phyloP scores from a whole-genome alignment of 371 early-diverging fungal species.

The Rhizopus delemar region DNA sequence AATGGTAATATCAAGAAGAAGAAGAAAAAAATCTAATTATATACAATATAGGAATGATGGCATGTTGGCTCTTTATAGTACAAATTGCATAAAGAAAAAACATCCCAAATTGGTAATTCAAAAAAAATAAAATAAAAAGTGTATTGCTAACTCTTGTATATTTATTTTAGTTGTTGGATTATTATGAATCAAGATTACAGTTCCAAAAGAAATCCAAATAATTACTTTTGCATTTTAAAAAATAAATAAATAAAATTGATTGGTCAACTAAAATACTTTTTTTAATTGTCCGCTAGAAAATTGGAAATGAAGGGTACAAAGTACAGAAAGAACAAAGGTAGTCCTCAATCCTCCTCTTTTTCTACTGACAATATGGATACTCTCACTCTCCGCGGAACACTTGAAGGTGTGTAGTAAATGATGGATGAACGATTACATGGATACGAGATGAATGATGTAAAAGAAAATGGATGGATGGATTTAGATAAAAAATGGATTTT shows the following conservation, averaged over 20 bases:
- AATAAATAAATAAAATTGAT: slow-evolving; percentile 1
- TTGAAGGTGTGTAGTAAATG: slow-evolving; percentile 38
- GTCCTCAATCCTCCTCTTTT: slow-evolving; percentile 42
- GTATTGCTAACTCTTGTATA: not conserved
- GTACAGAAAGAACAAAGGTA: not conserved
- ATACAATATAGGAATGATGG: not conserved
- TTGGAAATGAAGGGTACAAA: not conserved
- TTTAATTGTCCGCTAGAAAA: not conserved
- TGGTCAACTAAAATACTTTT: not conserved
- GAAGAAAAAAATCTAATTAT: too few relatives aligned
- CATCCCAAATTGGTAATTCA: not conserved
- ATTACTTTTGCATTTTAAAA: not conserved
- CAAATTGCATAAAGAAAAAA: not conserved
- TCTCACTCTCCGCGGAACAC: slow-evolving; percentile 60
- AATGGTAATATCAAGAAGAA: not conserved
- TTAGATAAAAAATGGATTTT: slow-evolving; percentile 1
- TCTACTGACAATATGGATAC: slow-evolving; percentile 53
- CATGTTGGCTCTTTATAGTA: not conserved
- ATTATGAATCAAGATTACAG: not conserved
- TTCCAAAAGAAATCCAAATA: slow-evolving; percentile 3
- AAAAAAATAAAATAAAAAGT: not conserved
- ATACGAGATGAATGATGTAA: slow-evolving; percentile 4
- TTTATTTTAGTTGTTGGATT: slow-evolving; percentile 1
- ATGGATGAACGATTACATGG: slow-evolving; percentile 4
- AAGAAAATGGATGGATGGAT: slow-evolving; percentile 29